These are phyloP conservation scores for Kregervanrija pseudodelftensis DNA, from an alignment of 805 yeast genomes.

Conservation along the genomic window DNA sequence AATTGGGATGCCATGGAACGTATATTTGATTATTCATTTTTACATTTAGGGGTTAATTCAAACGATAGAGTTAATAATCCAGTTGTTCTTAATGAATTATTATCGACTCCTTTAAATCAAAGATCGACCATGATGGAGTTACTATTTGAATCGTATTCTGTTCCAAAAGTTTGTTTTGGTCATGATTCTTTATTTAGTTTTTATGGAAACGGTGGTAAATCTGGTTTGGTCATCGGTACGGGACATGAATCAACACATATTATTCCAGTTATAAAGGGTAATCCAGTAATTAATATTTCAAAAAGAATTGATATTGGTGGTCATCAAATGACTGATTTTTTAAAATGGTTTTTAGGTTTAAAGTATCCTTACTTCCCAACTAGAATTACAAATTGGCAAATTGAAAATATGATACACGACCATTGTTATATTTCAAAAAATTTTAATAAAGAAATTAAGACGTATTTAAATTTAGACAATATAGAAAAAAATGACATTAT, in stretches of 20 bases:
- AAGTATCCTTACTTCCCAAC: slow-evolving; percentile 92
- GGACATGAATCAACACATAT: slow-evolving; percentile 80
- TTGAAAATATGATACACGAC: slow-evolving; percentile 61
- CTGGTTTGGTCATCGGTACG: slow-evolving; percentile 74
- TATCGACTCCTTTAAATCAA: slow-evolving; percentile 65
- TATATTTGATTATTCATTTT: slow-evolving; percentile 76
- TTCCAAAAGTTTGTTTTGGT: slow-evolving; percentile 72
- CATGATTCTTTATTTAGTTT: slow-evolving; percentile 77
- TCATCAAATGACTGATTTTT: slow-evolving; percentile 54
- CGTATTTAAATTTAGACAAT: slow-evolving; percentile 50
- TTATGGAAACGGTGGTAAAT: slow-evolving; percentile 48
- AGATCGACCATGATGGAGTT: slow-evolving; percentile 72
- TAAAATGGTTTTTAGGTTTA: slow-evolving; percentile 57
- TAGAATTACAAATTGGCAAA: slow-evolving; percentile 55
- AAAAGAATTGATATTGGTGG: slow-evolving; percentile 95
- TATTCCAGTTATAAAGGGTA: slow-evolving; percentile 72
- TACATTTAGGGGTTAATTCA: slow-evolving; percentile 62
- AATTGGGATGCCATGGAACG: slow-evolving; percentile 91
- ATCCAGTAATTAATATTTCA: slow-evolving; percentile 56
- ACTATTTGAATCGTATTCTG: slow-evolving; percentile 75
- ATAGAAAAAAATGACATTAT: slow-evolving; percentile 68
- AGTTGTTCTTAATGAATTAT: slow-evolving; percentile 68
- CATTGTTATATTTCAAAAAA: slow-evolving; percentile 71
- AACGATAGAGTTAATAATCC: slow-evolving; percentile 64
- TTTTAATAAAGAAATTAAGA: slow-evolving; percentile 56